These are phyloP conservation scores for Aspergillus udagawae DNA, from an alignment of 2,329 filamentous ascomycete genomes.

Conservation along the genomic window DNA sequence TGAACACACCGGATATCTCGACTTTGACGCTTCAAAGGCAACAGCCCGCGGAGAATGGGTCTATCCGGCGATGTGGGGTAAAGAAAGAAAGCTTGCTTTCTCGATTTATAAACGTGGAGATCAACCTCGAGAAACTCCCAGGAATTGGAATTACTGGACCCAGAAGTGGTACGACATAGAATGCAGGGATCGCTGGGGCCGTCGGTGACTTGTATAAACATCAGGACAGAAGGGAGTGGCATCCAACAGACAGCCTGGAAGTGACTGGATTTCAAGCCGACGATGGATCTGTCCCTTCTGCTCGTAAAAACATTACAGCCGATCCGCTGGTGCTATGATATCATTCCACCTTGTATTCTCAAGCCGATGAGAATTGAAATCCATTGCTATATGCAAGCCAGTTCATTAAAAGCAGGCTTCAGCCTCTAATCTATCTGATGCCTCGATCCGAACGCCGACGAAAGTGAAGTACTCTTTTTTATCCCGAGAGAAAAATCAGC, in stretches of 20 bases:
- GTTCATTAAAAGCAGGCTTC: neutral
- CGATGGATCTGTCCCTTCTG: too few relatives aligned
- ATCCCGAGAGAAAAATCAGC: neutral
- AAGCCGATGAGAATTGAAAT: neutral
- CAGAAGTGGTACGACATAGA: neutral
- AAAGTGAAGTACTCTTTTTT: neutral
- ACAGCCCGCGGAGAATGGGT: neutral
- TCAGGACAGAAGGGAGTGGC: too few relatives aligned
- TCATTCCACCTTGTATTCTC: too few relatives aligned
- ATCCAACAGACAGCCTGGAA: too few relatives aligned
- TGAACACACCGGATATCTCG: neutral
- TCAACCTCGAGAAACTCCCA: neutral
- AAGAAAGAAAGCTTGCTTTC: neutral
- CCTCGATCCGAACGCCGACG: conserved; percentile 21
- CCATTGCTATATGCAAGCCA: neutral
- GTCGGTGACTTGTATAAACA: neutral
- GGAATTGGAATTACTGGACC: neutral
- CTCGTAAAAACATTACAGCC: too few relatives aligned
- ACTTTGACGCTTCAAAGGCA: neutral
- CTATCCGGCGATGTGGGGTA: neutral
- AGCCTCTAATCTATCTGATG: conserved; percentile 17
- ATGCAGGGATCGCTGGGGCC: neutral
- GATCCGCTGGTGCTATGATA: too few relatives aligned
- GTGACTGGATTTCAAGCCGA: too few relatives aligned
- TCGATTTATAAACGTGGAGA: neutral